phyloP scores from a whole-genome alignment of 208 protist species.

The Trypanosoma rangeli region DNA sequence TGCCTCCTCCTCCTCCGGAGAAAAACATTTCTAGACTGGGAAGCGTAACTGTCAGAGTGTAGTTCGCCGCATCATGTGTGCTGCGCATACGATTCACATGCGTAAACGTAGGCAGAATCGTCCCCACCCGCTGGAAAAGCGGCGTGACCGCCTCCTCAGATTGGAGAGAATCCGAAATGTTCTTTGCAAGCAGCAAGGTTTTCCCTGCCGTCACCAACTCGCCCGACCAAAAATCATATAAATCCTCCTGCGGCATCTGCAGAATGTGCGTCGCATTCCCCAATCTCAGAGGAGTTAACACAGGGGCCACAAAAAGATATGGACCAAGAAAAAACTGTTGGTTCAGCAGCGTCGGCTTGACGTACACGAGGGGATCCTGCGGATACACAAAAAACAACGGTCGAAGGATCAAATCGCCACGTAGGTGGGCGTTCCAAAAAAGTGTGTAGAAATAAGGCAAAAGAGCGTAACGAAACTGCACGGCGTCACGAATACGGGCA shows the following conservation, averaged over 20 bases:
- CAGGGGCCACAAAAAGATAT: constrained; percentile 18
- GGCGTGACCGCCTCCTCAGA: constrained; percentile 5
- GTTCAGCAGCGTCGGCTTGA: constrained; percentile 29
- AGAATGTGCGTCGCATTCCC: neutral
- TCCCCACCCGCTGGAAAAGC: constrained; percentile 37
- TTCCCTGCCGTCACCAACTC: constrained; percentile 5
- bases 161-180: neutral
- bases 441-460: constrained; percentile 96
- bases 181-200: neutral
- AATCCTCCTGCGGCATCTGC: constrained; percentile 7
- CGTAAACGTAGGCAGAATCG: constrained; percentile 30
- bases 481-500: constrained; percentile 29
- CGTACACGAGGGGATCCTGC: constrained; percentile 14
- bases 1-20: neutral
- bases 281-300: constrained; percentile 1
- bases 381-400: constrained; percentile 86
- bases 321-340: constrained; percentile 26
- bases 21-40: constrained; percentile 13
- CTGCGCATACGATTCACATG: constrained; percentile 17
- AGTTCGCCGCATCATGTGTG: constrained; percentile 35
- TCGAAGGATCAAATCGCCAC: constrained; percentile 75
- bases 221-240: constrained; percentile 48
- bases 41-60: constrained; percentile 38
- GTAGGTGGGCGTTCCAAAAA: constrained; percentile 64
- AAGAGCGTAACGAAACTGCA: constrained; percentile 84